Conservation (phyloP, 768 basidiomycete genomes). For the Rubroboletus pulcherrimus region DNA sequence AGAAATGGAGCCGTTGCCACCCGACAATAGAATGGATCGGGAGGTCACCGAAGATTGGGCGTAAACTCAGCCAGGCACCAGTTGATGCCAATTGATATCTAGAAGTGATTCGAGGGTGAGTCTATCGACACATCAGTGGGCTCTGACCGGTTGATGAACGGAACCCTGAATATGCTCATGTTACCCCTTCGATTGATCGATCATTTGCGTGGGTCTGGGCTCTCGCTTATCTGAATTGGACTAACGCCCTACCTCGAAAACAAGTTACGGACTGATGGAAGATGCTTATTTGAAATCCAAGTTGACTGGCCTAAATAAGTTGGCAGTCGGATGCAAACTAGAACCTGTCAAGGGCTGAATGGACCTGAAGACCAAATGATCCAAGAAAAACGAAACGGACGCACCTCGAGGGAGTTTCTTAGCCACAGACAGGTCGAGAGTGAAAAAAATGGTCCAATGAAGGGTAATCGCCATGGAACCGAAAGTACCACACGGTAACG, state of each 20-base stretch:
- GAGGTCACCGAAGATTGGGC: background rate
- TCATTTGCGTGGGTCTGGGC: conserved; percentile 3
- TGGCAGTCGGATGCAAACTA: too few relatives aligned
- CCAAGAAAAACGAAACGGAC: background rate
- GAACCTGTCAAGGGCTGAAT: background rate
- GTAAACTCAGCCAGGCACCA: background rate
- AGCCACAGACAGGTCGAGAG: too few relatives aligned
- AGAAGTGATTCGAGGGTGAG: conserved; percentile 8
- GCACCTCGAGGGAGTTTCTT: too few relatives aligned
- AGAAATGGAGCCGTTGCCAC: background rate
- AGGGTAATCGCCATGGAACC: too few relatives aligned
- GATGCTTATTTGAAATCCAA: conserved; percentile 16
- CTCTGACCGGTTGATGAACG: background rate
- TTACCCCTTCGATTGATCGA: conserved; percentile 9
- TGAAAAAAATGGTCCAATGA: too few relatives aligned
- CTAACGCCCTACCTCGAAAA: background rate
- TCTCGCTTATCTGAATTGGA: background rate
- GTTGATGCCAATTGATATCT: background rate
- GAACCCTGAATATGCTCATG: conserved; percentile 9
- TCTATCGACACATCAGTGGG: background rate
- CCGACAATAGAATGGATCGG: background rate
- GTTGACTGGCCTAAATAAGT: too few relatives aligned
- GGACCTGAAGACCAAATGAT: background rate
- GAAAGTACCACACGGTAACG: background rate
- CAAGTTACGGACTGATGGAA: background rate